Evolutionary conservation across 1,284 basidiomycete species (phyloP).

Genomic region (Leccinum proliferum): DNA sequence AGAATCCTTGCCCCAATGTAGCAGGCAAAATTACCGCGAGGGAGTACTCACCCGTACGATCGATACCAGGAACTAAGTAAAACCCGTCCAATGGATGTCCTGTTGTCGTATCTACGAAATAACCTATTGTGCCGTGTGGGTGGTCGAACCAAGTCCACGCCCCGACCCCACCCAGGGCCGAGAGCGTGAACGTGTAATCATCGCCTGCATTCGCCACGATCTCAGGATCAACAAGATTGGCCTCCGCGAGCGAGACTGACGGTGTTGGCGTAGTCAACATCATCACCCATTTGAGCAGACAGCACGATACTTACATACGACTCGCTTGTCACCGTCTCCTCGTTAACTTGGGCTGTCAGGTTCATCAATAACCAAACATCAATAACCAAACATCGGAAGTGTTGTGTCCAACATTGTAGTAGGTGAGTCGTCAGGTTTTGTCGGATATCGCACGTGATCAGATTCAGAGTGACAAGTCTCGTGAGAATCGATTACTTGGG

Average conservation of each 20-base stretch:
- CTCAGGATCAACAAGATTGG: conserved; percentile 42
- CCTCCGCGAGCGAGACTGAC: conserved; percentile 43
- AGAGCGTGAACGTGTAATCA: conserved; percentile 45
- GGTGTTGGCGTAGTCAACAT: conserved; percentile 9
- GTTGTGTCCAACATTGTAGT: conserved; percentile 33
- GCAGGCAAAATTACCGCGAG: too few relatives aligned
- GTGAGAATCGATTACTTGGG: too few relatives aligned
- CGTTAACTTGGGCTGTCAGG: conserved; percentile 41
- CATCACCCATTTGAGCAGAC: too few relatives aligned
- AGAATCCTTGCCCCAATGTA: too few relatives aligned
- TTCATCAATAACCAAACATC: conserved; percentile 52
- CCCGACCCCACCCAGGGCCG: conserved; percentile 48
- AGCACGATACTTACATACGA: conserved; percentile 38
- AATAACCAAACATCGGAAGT: conserved; percentile 45
- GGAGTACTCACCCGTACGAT: conserved; percentile 38
- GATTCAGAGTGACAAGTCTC: too few relatives aligned
- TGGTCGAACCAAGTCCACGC: conserved; percentile 59
- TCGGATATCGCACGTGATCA: too few relatives aligned
- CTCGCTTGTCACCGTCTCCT: conserved; percentile 42
- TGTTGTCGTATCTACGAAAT: conserved; percentile 43
- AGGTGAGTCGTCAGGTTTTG: too few relatives aligned
- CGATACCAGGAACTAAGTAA: conserved; percentile 44
- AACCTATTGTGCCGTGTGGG: conserved; percentile 46
- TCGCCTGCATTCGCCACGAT: conserved; percentile 33
- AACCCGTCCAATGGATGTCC: conserved; percentile 45